phyloP scores from a whole-genome alignment of 176 grass and related monocot genomes.

The Musa acuminata region DNA sequence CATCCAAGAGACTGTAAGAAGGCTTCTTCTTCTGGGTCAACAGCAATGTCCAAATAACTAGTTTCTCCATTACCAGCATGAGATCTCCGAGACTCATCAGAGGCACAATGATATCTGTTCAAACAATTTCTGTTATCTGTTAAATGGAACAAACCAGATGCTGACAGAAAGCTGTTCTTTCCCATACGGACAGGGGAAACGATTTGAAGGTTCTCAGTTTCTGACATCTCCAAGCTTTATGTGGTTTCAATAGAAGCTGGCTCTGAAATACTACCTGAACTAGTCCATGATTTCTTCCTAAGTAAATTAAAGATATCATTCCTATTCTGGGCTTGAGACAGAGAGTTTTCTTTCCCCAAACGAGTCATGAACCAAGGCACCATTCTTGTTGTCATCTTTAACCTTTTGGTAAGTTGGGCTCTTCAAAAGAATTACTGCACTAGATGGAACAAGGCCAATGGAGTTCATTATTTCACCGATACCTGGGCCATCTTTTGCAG shows the following conservation, averaged over 20 bases:
- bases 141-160: background rate
- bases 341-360: constrained; percentile 24
- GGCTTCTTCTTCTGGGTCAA: constrained; percentile 34
- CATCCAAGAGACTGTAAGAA: constrained; percentile 36
- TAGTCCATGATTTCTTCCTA: constrained; percentile 26
- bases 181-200: background rate
- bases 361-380: background rate
- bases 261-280: constrained; percentile 17
- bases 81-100: constrained; percentile 1
- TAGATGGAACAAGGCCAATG: constrained; percentile 9
- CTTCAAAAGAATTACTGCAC: constrained; percentile 12
- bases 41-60: constrained; percentile 18
- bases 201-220: background rate
- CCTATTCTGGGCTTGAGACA: constrained; percentile 35
- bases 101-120: background rate
- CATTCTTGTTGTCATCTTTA: background rate
- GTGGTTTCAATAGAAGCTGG: background rate
- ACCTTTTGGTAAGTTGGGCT: constrained; percentile 18
- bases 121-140: constrained; percentile 11
- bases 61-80: constrained; percentile 1
- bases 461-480: constrained; percentile 16
- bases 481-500: constrained; percentile 19
- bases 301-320: constrained; percentile 36
- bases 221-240: constrained; percentile 5
- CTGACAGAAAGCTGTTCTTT: background rate